Evolutionary conservation across 2,329 filamentous ascomycete genomes (phyloP).

Genomic region (Xylariomycetidae sp.): DNA sequence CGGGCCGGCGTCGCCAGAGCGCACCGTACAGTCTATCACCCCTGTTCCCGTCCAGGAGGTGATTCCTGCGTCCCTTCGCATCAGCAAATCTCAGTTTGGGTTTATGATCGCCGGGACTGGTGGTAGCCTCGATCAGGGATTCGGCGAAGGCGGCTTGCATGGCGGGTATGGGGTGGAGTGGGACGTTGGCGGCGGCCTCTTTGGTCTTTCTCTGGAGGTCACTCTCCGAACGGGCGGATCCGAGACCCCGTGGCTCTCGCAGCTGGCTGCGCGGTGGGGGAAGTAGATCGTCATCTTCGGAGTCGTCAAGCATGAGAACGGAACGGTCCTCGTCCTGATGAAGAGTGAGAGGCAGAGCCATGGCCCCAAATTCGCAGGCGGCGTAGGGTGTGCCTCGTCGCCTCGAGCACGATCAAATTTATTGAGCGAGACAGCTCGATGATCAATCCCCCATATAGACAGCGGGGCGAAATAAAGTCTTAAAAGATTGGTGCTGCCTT

Average conservation of each 20-base stretch:
- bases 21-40: slow-evolving; percentile 68
- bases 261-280: slow-evolving; percentile 14
- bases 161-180: slow-evolving; percentile 63
- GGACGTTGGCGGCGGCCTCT: slow-evolving; percentile 30
- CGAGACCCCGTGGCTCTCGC: too few relatives aligned
- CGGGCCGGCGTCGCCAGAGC: slow-evolving; percentile 70
- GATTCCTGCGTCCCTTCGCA: slow-evolving; percentile 59
- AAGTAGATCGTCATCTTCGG: slow-evolving; percentile 23
- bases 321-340: slow-evolving; percentile 25
- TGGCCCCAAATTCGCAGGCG: too few relatives aligned
- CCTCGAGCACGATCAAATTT: too few relatives aligned
- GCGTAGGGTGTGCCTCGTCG: too few relatives aligned
- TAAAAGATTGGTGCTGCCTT: too few relatives aligned
- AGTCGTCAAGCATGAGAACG: slow-evolving; percentile 25
- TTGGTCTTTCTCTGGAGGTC: slow-evolving; percentile 24
- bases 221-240: too few relatives aligned
- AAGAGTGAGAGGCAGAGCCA: slow-evolving; percentile 25
- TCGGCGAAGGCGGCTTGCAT: slow-evolving; percentile 83
- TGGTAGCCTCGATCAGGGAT: slow-evolving; percentile 68
- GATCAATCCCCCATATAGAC: slow-evolving; percentile 5
- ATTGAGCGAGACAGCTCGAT: slow-evolving; percentile 3
- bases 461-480: background rate
- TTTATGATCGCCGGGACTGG: slow-evolving; percentile 39
- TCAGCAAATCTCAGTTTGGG: slow-evolving; percentile 50
- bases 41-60: slow-evolving; percentile 62